These are phyloP conservation scores for Ceratobasidium sp. DNA, from an alignment of 1,284 basidiomycete genomes.

Conservation along the genomic window DNA sequence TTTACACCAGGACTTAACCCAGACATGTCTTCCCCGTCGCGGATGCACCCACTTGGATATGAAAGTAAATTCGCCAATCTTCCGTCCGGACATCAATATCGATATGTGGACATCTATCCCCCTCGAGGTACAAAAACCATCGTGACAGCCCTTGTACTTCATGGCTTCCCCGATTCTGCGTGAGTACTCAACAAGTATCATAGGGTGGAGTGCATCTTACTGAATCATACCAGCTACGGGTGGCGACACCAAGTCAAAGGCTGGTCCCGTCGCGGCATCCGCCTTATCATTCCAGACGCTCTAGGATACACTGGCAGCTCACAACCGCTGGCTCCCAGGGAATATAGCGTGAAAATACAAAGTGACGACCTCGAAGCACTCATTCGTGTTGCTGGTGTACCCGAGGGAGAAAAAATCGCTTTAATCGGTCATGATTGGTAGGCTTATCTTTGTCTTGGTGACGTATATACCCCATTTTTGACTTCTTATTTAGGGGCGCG, in stretches of 20 bases:
- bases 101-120: slow-evolving; percentile 37
- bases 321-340: slow-evolving; percentile 28
- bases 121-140: slow-evolving; percentile 28
- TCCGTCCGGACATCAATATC: slow-evolving; percentile 27
- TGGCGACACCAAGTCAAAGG: slow-evolving; percentile 43
- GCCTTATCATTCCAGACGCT: slow-evolving; percentile 37
- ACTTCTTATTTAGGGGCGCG: slow-evolving; percentile 10
- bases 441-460: neutral
- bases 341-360: slow-evolving; percentile 25
- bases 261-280: slow-evolving; percentile 39
- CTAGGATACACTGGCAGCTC: slow-evolving; percentile 39
- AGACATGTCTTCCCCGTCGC: slow-evolving; percentile 1
- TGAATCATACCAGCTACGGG: neutral
- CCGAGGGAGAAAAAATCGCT: slow-evolving; percentile 34
- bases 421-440: slow-evolving; percentile 38
- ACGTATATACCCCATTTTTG: too few species aligned
- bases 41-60: slow-evolving; percentile 36
- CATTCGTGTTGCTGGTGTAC: slow-evolving; percentile 11
- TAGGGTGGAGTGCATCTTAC: neutral
- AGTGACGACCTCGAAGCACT: slow-evolving; percentile 33
- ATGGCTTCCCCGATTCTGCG: slow-evolving; percentile 43
- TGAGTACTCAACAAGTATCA: neutral
- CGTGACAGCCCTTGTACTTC: slow-evolving; percentile 26
- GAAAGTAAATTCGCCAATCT: slow-evolving; percentile 29
- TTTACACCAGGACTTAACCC: too few species aligned